Conservation (phyloP, 257 asterid species). For the Nyctanthes arbortristis region DNA sequence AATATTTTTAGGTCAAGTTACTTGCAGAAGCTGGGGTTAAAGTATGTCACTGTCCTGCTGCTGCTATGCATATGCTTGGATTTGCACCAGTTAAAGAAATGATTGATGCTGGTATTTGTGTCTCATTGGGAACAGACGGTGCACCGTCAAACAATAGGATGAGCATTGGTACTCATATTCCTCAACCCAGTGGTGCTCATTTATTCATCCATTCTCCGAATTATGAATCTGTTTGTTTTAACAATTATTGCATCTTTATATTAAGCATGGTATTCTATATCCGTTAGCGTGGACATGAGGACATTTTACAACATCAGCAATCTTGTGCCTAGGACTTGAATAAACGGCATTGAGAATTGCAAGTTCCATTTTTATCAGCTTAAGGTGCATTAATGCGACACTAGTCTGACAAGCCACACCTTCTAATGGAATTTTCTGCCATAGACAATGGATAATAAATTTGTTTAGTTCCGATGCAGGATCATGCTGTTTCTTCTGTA, state of each 20-base stretch:
- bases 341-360: background rate
- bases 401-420: background rate
- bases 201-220: background rate
- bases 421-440: background rate
- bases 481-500: background rate
- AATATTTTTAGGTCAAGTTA: slow-evolving; percentile 48
- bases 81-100: slow-evolving; percentile 74
- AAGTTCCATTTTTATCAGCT: background rate
- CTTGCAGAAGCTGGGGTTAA: slow-evolving; percentile 66
- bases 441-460: background rate
- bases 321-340: background rate
- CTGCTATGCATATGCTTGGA: slow-evolving; percentile 88
- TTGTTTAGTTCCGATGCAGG: background rate
- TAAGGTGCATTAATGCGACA: no score
- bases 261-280: background rate
- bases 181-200: slow-evolving; percentile 4
- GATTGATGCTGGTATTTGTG: slow-evolving; percentile 75
- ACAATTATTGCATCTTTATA: background rate
- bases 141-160: slow-evolving; percentile 85
- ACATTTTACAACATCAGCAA: background rate
- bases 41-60: slow-evolving; percentile 90
- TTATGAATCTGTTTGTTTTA: background rate
- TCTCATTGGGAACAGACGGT: slow-evolving; percentile 84
- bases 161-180: slow-evolving; percentile 68
- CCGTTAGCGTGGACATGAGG: background rate